phyloP scores from a whole-genome alignment of 2,329 filamentous ascomycete genomes.

The Talaromyces sp. region DNA sequence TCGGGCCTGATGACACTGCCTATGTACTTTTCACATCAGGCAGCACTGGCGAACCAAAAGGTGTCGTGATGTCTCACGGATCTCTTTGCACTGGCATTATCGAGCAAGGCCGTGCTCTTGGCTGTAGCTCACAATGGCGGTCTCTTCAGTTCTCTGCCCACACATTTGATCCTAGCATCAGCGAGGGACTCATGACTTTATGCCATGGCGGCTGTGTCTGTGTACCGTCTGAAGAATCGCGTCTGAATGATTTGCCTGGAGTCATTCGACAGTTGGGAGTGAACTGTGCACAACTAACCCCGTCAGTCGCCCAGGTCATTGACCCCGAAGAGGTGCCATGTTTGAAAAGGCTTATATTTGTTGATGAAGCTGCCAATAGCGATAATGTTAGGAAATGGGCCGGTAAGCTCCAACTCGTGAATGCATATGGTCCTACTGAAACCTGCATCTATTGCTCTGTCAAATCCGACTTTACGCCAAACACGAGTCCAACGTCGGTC shows the following conservation, averaged over 20 bases:
- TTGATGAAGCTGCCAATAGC: slow-evolving; percentile 63
- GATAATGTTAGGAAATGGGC: slow-evolving; percentile 70
- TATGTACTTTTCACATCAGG: slow-evolving; percentile 61
- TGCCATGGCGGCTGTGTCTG: slow-evolving; percentile 48
- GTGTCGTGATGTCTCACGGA: slow-evolving; percentile 49
- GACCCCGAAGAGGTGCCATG: slow-evolving; percentile 39
- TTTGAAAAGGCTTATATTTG: slow-evolving; percentile 43
- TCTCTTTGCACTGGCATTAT: not conserved
- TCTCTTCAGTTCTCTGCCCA: slow-evolving; percentile 32
- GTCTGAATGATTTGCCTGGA: slow-evolving; percentile 47
- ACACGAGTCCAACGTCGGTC: not conserved
- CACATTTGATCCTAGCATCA: slow-evolving; percentile 14
- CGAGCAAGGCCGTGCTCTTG: not conserved
- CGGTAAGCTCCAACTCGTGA: slow-evolving; percentile 36
- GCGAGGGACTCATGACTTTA: slow-evolving; percentile 38
- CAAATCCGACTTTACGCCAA: not conserved
- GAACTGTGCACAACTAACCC: slow-evolving; percentile 46
- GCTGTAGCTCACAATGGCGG: not conserved
- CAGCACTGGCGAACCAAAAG: slow-evolving; percentile 52
- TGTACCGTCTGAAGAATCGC: slow-evolving; percentile 45
- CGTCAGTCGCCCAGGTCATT: slow-evolving; percentile 42
- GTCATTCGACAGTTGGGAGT: slow-evolving; percentile 50
- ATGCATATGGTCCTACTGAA: slow-evolving; percentile 40
- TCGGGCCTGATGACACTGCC: slow-evolving; percentile 33
- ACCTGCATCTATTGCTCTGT: slow-evolving; percentile 6